These are phyloP conservation scores for Zymoseptoria brevis DNA, from an alignment of 2,329 filamentous ascomycete genomes.

Conservation along the genomic window DNA sequence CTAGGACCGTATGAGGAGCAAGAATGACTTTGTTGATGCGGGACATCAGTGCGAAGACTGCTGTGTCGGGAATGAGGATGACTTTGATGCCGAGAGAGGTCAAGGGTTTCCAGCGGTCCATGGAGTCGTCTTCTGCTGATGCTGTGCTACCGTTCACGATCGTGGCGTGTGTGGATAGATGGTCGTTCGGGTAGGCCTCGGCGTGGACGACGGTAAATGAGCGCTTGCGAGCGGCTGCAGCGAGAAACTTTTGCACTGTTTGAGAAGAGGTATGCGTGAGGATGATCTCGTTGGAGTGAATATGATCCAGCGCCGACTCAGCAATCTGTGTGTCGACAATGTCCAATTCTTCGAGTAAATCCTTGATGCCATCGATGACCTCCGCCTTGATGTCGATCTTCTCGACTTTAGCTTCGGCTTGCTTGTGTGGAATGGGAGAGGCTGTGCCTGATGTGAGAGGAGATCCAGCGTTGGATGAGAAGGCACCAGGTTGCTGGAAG, in stretches of 20 bases:
- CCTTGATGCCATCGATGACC: constrained; percentile 86
- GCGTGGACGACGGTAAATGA: constrained; percentile 87
- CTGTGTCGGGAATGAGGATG: constrained; percentile 74
- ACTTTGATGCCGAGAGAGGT: constrained; percentile 70
- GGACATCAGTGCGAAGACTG: constrained; percentile 89
- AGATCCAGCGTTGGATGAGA: constrained; percentile 33
- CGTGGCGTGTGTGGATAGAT: constrained; percentile 54
- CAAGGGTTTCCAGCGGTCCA: constrained; percentile 66
- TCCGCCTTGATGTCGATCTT: constrained; percentile 71
- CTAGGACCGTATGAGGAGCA: constrained; percentile 76
- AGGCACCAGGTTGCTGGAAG: constrained; percentile 57
- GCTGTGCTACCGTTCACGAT: constrained; percentile 48
- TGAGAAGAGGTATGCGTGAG: constrained; percentile 79
- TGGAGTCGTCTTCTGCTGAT: constrained; percentile 36
- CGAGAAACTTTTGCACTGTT: constrained; percentile 82
- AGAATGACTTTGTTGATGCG: constrained; percentile 92
- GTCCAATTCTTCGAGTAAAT: constrained; percentile 91
- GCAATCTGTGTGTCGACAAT: constrained; percentile 92
- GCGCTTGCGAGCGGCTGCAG: constrained; percentile 78
- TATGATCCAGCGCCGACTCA: constrained; percentile 78
- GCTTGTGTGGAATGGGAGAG: constrained; percentile 29
- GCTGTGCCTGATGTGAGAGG: constrained; percentile 10
- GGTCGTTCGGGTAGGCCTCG: constrained; percentile 63
- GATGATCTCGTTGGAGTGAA: constrained; percentile 87
- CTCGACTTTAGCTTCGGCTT: constrained; percentile 27